Percentiles rank a stretch among this genome's conserved stretches.
These are phyloP conservation scores for Cladobotryum mycophilum DNA, from an alignment of 2,329 filamentous ascomycete genomes.

Conservation along the genomic window DNA sequence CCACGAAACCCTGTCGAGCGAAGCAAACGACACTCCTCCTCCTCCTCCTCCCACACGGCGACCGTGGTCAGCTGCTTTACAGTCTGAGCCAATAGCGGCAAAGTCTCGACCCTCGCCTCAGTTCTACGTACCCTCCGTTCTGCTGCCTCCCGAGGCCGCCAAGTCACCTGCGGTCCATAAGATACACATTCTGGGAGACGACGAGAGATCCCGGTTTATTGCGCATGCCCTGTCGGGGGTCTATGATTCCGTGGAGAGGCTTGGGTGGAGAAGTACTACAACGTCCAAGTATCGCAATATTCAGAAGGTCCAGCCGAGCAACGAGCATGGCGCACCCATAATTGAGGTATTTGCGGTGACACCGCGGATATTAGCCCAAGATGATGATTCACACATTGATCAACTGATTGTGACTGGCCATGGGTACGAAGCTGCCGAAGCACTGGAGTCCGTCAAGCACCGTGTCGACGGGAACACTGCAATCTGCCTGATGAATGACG, in stretches of 20 bases:
- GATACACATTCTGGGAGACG: slow-evolving; percentile 37
- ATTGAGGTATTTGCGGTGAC: slow-evolving; percentile 19
- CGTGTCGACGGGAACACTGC: slow-evolving; percentile 64
- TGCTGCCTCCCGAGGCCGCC: slow-evolving; percentile 27
- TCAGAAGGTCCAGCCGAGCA: slow-evolving; percentile 18
- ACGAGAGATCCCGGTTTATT: slow-evolving; percentile 35
- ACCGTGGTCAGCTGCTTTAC: slow-evolving; percentile 18
- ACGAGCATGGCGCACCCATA: slow-evolving; percentile 13
- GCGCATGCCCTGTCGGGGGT: slow-evolving; percentile 36
- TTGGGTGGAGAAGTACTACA: slow-evolving; percentile 22
- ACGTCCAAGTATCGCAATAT: slow-evolving; percentile 27
- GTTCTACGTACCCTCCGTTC: slow-evolving; percentile 31
- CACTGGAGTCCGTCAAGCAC: slow-evolving; percentile 55
- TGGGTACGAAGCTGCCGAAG: slow-evolving; percentile 47
- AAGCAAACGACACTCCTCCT: slow-evolving; percentile 9
- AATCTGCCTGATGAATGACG: slow-evolving; percentile 71
- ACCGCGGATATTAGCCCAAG: slow-evolving; percentile 7
- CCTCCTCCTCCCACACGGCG: slow-evolving; percentile 4
- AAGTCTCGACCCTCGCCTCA: slow-evolving; percentile 12
- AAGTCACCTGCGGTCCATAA: slow-evolving; percentile 30
- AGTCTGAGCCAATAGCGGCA: slow-evolving; percentile 11
- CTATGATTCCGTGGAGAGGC: slow-evolving; percentile 34
- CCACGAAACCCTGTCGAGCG: slow-evolving; percentile 16
- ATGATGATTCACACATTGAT: slow-evolving; percentile 52
- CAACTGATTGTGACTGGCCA: slow-evolving; percentile 62